Percentiles rank a stretch among this genome's conserved stretches.
phyloP scores from a whole-genome alignment of 768 basidiomycete species.

The Boletus coccyginus region DNA sequence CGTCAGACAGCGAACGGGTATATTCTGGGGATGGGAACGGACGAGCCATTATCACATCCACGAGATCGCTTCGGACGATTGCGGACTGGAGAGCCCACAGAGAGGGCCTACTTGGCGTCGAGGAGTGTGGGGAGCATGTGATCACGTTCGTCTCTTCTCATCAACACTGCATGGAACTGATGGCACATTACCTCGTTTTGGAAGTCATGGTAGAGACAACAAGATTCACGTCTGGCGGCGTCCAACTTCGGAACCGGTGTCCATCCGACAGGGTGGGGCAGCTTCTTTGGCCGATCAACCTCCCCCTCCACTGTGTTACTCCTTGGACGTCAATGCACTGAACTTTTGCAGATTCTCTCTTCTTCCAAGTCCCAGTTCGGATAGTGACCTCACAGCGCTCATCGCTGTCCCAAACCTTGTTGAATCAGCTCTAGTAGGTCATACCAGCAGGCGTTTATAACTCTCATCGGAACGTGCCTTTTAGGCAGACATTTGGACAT shows the following conservation, averaged over 20 bases:
- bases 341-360: slow-evolving; percentile 93
- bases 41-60: slow-evolving; percentile 71
- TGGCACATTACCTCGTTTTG: background rate
- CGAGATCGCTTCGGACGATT: slow-evolving; percentile 70
- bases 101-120: slow-evolving; percentile 71
- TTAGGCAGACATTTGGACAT: slow-evolving; percentile 84
- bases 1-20: slow-evolving; percentile 71
- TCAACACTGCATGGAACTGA: background rate
- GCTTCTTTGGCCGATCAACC: slow-evolving; percentile 51
- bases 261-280: slow-evolving; percentile 51
- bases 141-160: slow-evolving; percentile 65
- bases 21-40: slow-evolving; percentile 88
- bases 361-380: slow-evolving; percentile 28
- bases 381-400: slow-evolving; percentile 39
- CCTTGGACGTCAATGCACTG: slow-evolving; percentile 87
- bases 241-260: slow-evolving; percentile 41
- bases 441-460: background rate
- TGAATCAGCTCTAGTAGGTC: slow-evolving; percentile 75
- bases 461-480: background rate
- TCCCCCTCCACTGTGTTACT: slow-evolving; percentile 54
- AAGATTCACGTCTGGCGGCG: slow-evolving; percentile 75
- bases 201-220: slow-evolving; percentile 79
- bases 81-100: slow-evolving; percentile 77
- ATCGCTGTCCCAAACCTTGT: slow-evolving; percentile 86
- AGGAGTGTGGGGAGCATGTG: slow-evolving; percentile 65